A percentile compares a stretch with the other conserved stretches of the same genome.
phyloP scores from a whole-genome alignment of 116 monocot genomes.

The Dioscorea cayenensis region DNA sequence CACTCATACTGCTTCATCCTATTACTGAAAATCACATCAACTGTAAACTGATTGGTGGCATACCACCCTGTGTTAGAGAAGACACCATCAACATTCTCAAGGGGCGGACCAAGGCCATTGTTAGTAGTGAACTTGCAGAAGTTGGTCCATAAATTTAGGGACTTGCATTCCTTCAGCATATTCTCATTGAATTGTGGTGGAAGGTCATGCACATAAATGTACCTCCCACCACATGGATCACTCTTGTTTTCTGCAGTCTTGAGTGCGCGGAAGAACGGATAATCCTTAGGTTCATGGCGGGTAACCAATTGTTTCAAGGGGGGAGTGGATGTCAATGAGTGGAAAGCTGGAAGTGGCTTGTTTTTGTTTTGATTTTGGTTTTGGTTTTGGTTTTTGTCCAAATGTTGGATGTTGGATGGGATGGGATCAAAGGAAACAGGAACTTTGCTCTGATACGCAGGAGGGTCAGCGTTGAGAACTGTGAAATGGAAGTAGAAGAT shows the following conservation, averaged over 20 bases:
- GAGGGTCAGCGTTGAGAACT: slow-evolving; percentile 20
- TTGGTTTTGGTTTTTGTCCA: background rate
- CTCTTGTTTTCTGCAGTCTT: slow-evolving; percentile 53
- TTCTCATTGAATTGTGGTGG: slow-evolving; percentile 74
- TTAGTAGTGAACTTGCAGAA: slow-evolving; percentile 91
- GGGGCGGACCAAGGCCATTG: slow-evolving; percentile 77
- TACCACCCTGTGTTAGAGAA: slow-evolving; percentile 87
- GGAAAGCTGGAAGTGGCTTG: background rate
- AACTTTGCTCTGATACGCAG: slow-evolving; percentile 9
- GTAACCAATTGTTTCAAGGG: background rate
- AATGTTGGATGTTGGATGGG: background rate
- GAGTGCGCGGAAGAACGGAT: slow-evolving; percentile 50
- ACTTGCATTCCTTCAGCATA: slow-evolving; percentile 66
- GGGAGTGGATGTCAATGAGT: background rate
- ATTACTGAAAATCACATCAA: slow-evolving; percentile 87
- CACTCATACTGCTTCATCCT: slow-evolving; percentile 95
- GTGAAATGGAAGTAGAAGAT: slow-evolving; percentile 67
- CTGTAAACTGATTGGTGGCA: slow-evolving; percentile 84
- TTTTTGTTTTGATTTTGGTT: background rate
- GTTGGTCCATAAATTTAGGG: slow-evolving; percentile 83
- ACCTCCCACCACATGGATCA: slow-evolving; percentile 82
- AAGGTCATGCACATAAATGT: slow-evolving; percentile 83
- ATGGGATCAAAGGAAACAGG: background rate
- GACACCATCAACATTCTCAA: slow-evolving; percentile 66
- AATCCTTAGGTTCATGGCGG: slow-evolving; percentile 7